phyloP scores from a whole-genome alignment of 768 basidiomycete genomes.

The Mycena olivaceomarginata region DNA sequence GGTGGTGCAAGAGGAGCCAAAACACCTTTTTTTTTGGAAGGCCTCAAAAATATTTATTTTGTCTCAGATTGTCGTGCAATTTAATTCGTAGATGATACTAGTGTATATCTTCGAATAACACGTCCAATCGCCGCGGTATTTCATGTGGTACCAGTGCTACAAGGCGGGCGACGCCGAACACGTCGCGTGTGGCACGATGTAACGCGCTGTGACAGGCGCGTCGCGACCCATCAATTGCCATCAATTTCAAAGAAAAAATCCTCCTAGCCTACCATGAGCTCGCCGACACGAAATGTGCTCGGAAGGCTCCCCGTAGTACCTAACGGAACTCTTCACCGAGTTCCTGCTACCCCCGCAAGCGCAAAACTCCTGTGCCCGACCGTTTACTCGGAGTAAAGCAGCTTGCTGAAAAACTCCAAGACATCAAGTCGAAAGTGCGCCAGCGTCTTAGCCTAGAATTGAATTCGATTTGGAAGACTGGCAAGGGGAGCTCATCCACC shows the following conservation, averaged over 20 bases:
- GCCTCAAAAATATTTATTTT: slow-evolving; percentile 26
- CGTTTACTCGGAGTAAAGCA: slow-evolving; percentile 11
- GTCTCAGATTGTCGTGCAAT: neutral
- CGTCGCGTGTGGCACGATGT: slow-evolving; percentile 5
- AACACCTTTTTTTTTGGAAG: slow-evolving; percentile 11
- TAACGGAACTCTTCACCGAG: neutral
- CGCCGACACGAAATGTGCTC: slow-evolving; percentile 11
- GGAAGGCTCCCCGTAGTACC: neutral
- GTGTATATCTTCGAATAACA: neutral
- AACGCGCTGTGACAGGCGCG: neutral
- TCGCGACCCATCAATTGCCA: neutral
- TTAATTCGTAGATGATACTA: slow-evolving; percentile 5
- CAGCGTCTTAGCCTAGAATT: slow-evolving; percentile 1
- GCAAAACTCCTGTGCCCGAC: neutral
- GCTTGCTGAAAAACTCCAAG: slow-evolving; percentile 12
- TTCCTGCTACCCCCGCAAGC: neutral
- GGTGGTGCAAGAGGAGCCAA: slow-evolving; percentile 9
- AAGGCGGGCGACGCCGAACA: neutral
- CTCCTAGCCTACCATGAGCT: neutral
- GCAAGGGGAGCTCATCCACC: too few relatives aligned
- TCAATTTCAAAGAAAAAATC: too few relatives aligned
- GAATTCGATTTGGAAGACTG: neutral
- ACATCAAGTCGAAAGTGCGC: neutral
- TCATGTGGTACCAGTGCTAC: neutral
- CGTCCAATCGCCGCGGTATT: neutral